Conservation (phyloP, 352 stramenopile genomes). For the Phytophthora pistaciae region DNA sequence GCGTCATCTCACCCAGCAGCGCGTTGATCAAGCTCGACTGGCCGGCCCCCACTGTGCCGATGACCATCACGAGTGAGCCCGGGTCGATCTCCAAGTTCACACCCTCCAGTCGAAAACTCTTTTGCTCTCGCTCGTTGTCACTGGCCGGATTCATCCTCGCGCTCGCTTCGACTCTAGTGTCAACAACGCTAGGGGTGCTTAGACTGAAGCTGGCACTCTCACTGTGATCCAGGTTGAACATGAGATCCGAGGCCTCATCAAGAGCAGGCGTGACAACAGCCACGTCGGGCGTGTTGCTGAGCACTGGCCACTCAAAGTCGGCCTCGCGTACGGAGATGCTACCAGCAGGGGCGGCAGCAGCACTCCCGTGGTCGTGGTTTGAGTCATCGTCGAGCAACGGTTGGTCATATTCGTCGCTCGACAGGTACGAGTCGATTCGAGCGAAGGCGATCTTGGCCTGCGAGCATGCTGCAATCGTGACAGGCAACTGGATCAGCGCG, state of each 20-base stretch:
- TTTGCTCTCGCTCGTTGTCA: background rate
- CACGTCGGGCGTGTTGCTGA: slow-evolving; percentile 15
- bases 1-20: slow-evolving; percentile 53
- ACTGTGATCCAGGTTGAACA: too few species aligned
- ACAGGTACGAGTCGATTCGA: slow-evolving; percentile 38
- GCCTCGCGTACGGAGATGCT: slow-evolving; percentile 17
- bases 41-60: slow-evolving; percentile 47
- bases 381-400: background rate
- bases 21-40: slow-evolving; percentile 59
- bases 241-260: too few species aligned
- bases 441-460: slow-evolving; percentile 33
- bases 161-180: too few species aligned
- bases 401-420: slow-evolving; percentile 32
- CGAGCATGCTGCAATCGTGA: slow-evolving; percentile 32
- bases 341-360: background rate
- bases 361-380: background rate
- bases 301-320: slow-evolving; percentile 30
- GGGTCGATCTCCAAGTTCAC: slow-evolving; percentile 62
- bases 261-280: slow-evolving; percentile 25
- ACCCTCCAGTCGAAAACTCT: slow-evolving; percentile 34
- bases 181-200: too few species aligned
- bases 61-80: slow-evolving; percentile 56
- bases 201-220: too few species aligned
- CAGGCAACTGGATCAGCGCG: slow-evolving; percentile 28
- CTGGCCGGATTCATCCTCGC: too few species aligned